Evolutionary conservation across 2,329 filamentous ascomycete species (phyloP), one percentile per base, ranked within the genome.

Genomic region (Fusarium anthophilum): DNA sequence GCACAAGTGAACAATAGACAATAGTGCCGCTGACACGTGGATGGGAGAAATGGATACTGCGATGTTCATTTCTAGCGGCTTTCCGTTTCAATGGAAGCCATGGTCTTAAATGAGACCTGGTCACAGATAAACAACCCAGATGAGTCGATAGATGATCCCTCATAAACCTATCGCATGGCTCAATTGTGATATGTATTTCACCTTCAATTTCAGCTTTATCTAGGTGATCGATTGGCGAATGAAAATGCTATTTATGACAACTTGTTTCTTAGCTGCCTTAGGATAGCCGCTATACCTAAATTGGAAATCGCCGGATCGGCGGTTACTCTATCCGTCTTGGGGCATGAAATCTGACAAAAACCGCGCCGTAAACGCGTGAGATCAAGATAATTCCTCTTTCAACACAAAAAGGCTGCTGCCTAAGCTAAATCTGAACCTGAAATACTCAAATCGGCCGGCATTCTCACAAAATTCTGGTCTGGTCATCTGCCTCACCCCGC

Each of bases 291-390:
- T 51, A 51, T 51, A 1, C 48, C 48, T 3, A 35, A 20, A 24
- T 5, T 14, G 30, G 48, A 35, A 35, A 35, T 51, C 48, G 30
- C 48, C 48, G 48, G 48, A n/a, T 59, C 64, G 64, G 64, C 45
- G 44, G 47, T 53, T 67, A 47, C 64, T 51, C 2, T 2, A 67
- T 67, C 37, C 11, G 39, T 39, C 18, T 14, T 67, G 51, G 62
- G 20, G 12, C 24, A 17, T 5, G 51, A 38, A 37, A 54, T 54
- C 51, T 24, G 17, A 37, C 18, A 26, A 38, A 44, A 18, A 39
- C 37, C 24, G 32, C 18, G 39, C 26, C 26, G 30, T 35, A 12
- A 39, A 32, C 26, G 22, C 44, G 35, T 37, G 12, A n/a, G 38
- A 32, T 51, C 57, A 28, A 55, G 20, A 24, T 14, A 18, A 9